Base-by-base conservation (phyloP, 1,284 basidiomycete species). In the Rhodotorula mucilaginosa region DNA sequence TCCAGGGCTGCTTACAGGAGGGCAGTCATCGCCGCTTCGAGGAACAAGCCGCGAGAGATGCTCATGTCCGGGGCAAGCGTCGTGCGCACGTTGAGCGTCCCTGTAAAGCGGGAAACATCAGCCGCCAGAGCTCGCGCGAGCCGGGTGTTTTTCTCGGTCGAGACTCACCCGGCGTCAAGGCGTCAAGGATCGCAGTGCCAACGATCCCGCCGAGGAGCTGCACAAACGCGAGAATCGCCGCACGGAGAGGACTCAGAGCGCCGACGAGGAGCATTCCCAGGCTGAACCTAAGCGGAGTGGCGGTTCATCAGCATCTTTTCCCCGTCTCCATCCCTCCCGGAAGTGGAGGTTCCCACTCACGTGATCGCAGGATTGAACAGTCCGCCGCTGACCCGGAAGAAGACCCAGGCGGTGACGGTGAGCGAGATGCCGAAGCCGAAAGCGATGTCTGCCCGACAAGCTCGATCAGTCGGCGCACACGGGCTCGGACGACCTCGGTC, bases 361-460 rank as follows among this genome's bases (percentile, higher is more conserved):
- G 54, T 26, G 69, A 91, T 85, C 70, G 88, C 84, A 0, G 89
- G 89, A 78, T 90, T 90, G 82, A 90, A 90, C 52, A 87, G 60
- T 4, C 54, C 34, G 10, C 62, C 62, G 19, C n/a, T 21, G 21
- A 64, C 44, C 2, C 51, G 49, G 80, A 72, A 5, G 79, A 75
- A 82, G 81, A 7, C 80, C 87, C 89, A 90, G 10, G 87, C 88
- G 5, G 86, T 86, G 48, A 88, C 85, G 59, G 90, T 83, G 47
- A 91, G 83, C 65, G 86, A 86, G 63, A 91, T 80, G 3, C 89
- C 89, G 47, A 72, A 72, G 15, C 34, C 61, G n/a, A 68, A 51
- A 18, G 70, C 59, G 64, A 72, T 72, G 64, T 68, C 66, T 71
- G 65, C 15, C 34, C 2, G 39, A 44, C 7, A 13, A 10, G 39